Base-by-base conservation (phyloP, 2,329 filamentous ascomycete species). In the Ceratocystis alfenasii region DNA sequence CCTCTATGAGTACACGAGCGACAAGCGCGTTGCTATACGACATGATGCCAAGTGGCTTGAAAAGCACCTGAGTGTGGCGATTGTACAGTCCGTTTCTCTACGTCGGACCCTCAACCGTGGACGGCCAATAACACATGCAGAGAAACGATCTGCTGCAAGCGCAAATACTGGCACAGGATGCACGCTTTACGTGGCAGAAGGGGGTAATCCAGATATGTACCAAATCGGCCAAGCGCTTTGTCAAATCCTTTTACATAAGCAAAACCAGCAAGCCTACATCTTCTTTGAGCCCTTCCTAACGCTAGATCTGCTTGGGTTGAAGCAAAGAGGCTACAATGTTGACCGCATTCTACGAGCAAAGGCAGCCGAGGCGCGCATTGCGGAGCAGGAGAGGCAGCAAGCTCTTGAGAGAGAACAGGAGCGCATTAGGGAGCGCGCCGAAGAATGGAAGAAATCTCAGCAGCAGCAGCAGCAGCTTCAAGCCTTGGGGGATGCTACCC, bases 281-380 rank as follows among this genome's bases (percentile, higher is more conserved):
- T 93, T 94, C 65, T 85, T 99, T 66, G 94, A 97, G 75, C 92
- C 90, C 64, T 87, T 99, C 69, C 78, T 99, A 46, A 93, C 89
- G 67, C 86, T 94, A 7, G 90, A 93, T 70, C 80, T 99, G 28
- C 83, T 88, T 60, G 87, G 92, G 63, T 78, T 99, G 50, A 87
- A 90, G 71, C 85, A 86, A 68, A 90, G 94, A 69, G 94, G 94
- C 1, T 97, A 96, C 79, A 97, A 99, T 70, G 94, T 99, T 48
- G 90, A 96, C 72, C 87, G 94, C 62, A 97, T 99, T 69, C 80
- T 99, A 25, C 85, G 90, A 46, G 87, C 87, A 65, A 95, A 95
- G 76, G 90, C 88, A 22, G 89, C 89, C 1, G 91, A 97, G 74
- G 89, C 90, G 5, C 84, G 89, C 64, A 86, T 97, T 69, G 91